Percentiles rank a stretch among this genome's conserved stretches.
These are phyloP conservation scores for Lasiosphaeria miniovina DNA, from an alignment of 495 filamentous ascomycete genomes.

Conservation along the genomic window DNA sequence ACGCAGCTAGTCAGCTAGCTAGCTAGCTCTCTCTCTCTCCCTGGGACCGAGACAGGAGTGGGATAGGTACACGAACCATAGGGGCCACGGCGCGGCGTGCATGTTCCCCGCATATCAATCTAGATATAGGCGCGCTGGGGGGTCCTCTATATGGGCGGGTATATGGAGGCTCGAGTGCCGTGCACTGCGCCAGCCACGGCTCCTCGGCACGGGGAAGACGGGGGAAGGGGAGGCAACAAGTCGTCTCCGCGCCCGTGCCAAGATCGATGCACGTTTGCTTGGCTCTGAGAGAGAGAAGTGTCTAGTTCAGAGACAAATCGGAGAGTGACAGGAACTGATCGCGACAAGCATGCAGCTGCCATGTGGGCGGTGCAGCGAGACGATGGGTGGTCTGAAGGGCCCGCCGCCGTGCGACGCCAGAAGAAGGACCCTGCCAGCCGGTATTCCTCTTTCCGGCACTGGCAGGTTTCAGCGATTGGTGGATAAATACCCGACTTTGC, in stretches of 20 bases:
- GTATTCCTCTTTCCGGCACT: constrained; percentile 5
- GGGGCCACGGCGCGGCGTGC: neutral
- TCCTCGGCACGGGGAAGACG: neutral
- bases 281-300: neutral
- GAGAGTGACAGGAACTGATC: neutral
- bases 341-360: neutral
- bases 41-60: constrained; percentile 3
- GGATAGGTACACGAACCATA: neutral
- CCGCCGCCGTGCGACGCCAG: neutral
- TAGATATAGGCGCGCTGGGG: constrained; percentile 17
- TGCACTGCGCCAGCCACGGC: neutral
- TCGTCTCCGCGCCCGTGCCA: too few relatives aligned
- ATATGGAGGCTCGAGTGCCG: constrained; percentile 16
- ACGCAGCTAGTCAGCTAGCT: too few relatives aligned
- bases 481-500: constrained; percentile 4
- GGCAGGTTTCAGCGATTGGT: neutral
- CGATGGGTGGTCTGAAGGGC: neutral
- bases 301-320: neutral
- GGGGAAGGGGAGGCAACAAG: too few relatives aligned
- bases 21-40: neutral
- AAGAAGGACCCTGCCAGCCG: constrained; percentile 1
- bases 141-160: constrained; percentile 19
- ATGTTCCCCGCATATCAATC: constrained; percentile 26
- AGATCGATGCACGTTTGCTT: too few relatives aligned
- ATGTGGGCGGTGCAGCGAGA: neutral